Evolutionary conservation across 768 basidiomycete genomes (phyloP), one percentile per base, ranked within the genome.

Genomic region (Inosperma sp.): DNA sequence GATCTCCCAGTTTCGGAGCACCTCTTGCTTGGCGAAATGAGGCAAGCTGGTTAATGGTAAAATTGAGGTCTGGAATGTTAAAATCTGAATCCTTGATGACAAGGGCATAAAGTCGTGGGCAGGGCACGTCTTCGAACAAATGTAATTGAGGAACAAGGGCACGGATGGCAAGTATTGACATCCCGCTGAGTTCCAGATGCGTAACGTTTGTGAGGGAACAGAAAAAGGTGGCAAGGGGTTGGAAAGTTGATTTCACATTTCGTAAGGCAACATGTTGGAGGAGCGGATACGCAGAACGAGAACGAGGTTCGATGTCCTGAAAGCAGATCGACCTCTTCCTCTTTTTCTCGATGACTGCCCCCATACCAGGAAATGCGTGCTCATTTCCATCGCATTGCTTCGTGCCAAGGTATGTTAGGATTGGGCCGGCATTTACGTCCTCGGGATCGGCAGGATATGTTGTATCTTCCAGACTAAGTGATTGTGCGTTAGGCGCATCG

Each of bases 401-500:
- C n/a, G 70, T 69, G 2, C 65, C 72, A 31, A 70, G 55, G 60
- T 70, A 72, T 41, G 62, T 59, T 16, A 74, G 60, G 19, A 81
- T 59, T 43, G 61, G 62, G 21, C 66, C 62, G 1, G 68, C 72
- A 51, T 80, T 72, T 40, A 73, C 60, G 7, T 69, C 69, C n/a
- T 67, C 66, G 13, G 68, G 63, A 46, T 68, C 69, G 21, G 65
- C 70, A 14, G 73, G 69, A 53, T 77, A 69, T 4, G 66, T 72
- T 7, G 69, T 68, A 54, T 82, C 77, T 50, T 76, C 73, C 5
- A 84, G 59, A 1, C 60, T 58, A 22, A 84, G 62, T 5, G 54
- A 55, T 41, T 51, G 59, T 12, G 74, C 59, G 52, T 63, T 63
- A 2, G 74, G 72, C 14, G 76, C 74, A 47, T 72, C 60, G 26